Percentiles rank a stretch among this genome's conserved stretches.
Evolutionary conservation across 106 monocot species (phyloP).

Genomic region (Dendrobium catenatum): DNA sequence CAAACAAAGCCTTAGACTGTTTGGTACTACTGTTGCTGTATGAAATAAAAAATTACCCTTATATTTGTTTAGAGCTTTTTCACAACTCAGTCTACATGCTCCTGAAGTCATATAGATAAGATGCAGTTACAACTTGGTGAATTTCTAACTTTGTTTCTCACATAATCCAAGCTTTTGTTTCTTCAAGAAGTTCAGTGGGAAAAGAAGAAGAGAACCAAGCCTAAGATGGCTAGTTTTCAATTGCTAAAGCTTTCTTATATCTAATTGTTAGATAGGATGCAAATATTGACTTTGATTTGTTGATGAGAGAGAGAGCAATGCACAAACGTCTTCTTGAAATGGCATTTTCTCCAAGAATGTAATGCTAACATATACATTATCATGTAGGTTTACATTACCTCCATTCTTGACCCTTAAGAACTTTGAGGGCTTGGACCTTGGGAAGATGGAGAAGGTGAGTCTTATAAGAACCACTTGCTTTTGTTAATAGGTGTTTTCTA

Average conservation of each 20-base stretch:
- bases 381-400: constrained; percentile 35
- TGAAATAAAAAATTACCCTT: background rate
- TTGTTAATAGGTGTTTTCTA: no score
- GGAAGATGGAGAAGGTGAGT: constrained; percentile 43
- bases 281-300: background rate
- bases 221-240: background rate
- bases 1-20: background rate
- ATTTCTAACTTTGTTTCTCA: background rate
- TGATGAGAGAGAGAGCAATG: background rate
- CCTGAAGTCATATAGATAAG: no score
- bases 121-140: background rate
- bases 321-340: background rate
- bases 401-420: constrained; percentile 43
- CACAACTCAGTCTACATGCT: no score
- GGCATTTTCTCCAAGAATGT: background rate
- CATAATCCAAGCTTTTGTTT: background rate
- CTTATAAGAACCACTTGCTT: background rate
- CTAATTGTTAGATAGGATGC: background rate
- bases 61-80: no score
- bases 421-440: constrained; percentile 48
- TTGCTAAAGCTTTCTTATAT: background rate
- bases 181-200: background rate
- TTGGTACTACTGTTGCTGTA: background rate
- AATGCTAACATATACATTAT: background rate
- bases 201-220: background rate